These are phyloP conservation scores for Penicillium diatomitis DNA, from an alignment of 495 filamentous ascomycete species.

Conservation along the genomic window DNA sequence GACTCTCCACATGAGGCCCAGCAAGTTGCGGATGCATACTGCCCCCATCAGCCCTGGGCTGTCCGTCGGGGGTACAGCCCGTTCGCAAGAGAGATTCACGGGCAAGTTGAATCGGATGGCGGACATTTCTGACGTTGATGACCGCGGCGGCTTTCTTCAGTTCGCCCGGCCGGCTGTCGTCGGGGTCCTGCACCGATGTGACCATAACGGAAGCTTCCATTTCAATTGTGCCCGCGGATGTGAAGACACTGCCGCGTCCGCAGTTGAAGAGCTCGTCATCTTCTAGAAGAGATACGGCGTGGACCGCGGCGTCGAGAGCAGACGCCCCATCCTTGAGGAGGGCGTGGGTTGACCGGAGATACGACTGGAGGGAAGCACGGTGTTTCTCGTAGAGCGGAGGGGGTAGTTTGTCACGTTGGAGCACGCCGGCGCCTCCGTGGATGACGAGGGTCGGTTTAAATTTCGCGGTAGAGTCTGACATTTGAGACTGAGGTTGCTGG, in stretches of 20 bases:
- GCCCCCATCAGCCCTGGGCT: constrained; percentile 27
- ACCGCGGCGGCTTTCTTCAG: constrained; percentile 71
- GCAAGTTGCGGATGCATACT: constrained; percentile 60
- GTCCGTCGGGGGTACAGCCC: constrained; percentile 22
- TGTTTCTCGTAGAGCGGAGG: constrained; percentile 50
- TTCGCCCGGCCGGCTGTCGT: constrained; percentile 24
- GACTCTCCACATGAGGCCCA: constrained; percentile 54
- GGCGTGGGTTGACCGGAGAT: constrained; percentile 39
- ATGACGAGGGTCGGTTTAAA: constrained; percentile 66
- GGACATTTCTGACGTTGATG: constrained; percentile 60
- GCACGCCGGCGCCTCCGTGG: constrained; percentile 82
- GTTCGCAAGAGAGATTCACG: constrained; percentile 58
- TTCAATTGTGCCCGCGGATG: constrained; percentile 70
- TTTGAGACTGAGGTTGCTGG: background rate
- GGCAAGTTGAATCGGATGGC: constrained; percentile 73
- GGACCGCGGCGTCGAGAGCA: constrained; percentile 64
- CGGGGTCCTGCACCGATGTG: constrained; percentile 23
- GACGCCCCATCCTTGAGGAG: constrained; percentile 36
- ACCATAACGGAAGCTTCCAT: constrained; percentile 92
- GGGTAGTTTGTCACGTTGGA: constrained; percentile 59
- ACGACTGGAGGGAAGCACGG: constrained; percentile 53
- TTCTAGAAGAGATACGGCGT: constrained; percentile 71
- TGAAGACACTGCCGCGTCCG: constrained; percentile 81
- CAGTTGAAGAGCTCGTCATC: constrained; percentile 79
- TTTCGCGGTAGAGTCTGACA: constrained; percentile 4